Base-by-base conservation (phyloP, 345 rosid species). In the Diplotaxis tenuifolia region DNA sequence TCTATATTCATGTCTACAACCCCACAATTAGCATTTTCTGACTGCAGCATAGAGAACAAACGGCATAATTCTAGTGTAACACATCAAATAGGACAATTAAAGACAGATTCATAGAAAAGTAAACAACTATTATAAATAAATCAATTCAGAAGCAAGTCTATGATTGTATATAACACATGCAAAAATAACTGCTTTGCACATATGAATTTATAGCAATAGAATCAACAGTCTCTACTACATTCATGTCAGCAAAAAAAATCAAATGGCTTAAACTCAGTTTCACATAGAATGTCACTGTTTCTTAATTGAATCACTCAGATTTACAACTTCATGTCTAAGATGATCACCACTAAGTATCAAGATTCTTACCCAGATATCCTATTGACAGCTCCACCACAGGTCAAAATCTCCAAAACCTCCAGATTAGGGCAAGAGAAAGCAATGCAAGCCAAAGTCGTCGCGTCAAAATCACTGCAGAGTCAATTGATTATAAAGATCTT, bases 401-500 rank as follows among this genome's bases (percentile, higher is more conserved):
- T 83, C 27, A 82, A 79, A 58, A 89, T 85, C 88, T 94, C 97
- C 96, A 94, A 69, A 16, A 60, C 82, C 88, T 90, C 96, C 85
- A 96, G 77, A 72, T 80, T 80, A 34, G 99, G 97, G 71, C 98
- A 92, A 27, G 99, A 92, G 71, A 96, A 96, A 0, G 97, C 98
- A 82, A 96, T 86, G 78, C 97, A 96, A 2, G 99, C 98, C 61
- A 96, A 69, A 88, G 88, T 86, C 0, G 98, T 90, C 15, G 98
- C 88, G 64, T 96, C 98, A 25, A 90, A 78, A 73, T 92, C 98
- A 77, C 97, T 96, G 90, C 85, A 79, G 54, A 65, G n/a, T n/a
- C n/a, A n/a, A n/a, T 36, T n/a, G 12, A 68, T 68, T 3, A 32
- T 4, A 8, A 31, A 31, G 52, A 58, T 23, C 40, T 34, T 2